These are phyloP conservation scores for Linnemannia hyalina DNA, from an alignment of 192 early-diverging fungal genomes.

Conservation along the genomic window DNA sequence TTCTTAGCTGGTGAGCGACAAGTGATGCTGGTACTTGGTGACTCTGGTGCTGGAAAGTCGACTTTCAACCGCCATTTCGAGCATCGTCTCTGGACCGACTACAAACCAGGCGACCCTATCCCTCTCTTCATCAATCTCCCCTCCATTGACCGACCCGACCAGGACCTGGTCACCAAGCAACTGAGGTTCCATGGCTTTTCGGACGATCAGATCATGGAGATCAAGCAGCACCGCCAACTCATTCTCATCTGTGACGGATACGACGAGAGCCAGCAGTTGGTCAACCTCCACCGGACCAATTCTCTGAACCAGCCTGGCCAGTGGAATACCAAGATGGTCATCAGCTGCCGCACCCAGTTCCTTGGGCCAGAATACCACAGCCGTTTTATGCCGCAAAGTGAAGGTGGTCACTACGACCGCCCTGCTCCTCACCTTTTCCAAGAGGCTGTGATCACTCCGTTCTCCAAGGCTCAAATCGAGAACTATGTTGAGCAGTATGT, in stretches of 20 bases:
- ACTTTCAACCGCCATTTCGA: neutral
- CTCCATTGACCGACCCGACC: neutral
- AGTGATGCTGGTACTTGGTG: neutral
- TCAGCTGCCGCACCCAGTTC: neutral
- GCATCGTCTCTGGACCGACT: neutral
- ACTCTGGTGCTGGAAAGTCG: neutral
- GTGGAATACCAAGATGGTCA: constrained; percentile 3
- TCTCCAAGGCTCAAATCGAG: too few species aligned
- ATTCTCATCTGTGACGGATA: neutral
- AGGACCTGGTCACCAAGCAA: neutral
- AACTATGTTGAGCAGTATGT: too few species aligned
- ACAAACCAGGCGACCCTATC: neutral
- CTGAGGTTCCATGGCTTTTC: neutral
- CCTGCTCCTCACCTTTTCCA: too few species aligned
- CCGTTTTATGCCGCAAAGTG: too few species aligned
- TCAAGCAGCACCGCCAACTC: neutral
- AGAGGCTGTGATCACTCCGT: too few species aligned
- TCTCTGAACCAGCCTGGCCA: neutral
- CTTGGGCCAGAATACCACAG: too few species aligned
- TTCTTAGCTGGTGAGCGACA: neutral
- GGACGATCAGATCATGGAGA: neutral
- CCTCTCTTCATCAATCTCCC: neutral
- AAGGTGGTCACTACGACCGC: too few species aligned
- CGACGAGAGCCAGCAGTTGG: neutral
- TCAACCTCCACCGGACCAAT: neutral